A percentile compares a stretch with the other conserved stretches of the same genome.
phyloP scores from a whole-genome alignment of 768 basidiomycete species.

The Suillus ampliporus region DNA sequence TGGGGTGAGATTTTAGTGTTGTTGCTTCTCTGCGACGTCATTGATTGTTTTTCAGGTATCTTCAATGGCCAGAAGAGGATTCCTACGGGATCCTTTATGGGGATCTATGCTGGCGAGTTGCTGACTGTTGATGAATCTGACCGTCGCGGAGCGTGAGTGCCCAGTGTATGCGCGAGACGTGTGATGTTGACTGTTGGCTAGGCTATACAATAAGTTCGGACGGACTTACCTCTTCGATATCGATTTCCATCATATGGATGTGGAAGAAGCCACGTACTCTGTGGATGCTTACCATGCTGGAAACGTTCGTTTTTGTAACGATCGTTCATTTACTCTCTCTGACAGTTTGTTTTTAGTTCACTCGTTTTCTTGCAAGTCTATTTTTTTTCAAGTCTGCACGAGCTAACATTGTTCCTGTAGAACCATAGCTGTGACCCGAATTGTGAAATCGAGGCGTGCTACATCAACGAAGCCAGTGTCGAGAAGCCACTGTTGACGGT shows the following conservation, averaged over 20 bases:
- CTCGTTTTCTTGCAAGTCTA: slow-evolving; percentile 78
- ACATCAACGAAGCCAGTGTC: slow-evolving; percentile 78
- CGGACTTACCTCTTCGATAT: slow-evolving; percentile 84
- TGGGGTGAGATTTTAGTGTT: slow-evolving; percentile 65
- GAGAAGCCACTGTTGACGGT: slow-evolving; percentile 71
- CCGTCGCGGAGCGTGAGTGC: slow-evolving; percentile 66
- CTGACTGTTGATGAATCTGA: slow-evolving; percentile 73
- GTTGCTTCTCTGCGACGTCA: background rate
- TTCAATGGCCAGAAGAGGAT: slow-evolving; percentile 72
- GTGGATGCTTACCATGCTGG: slow-evolving; percentile 91
- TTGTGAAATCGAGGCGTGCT: slow-evolving; percentile 69
- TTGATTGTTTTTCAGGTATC: slow-evolving; percentile 56
- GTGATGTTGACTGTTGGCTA: slow-evolving; percentile 32
- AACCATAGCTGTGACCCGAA: slow-evolving; percentile 95
- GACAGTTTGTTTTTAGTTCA: slow-evolving; percentile 61
- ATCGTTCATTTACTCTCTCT: background rate
- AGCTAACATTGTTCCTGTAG: slow-evolving; percentile 41
- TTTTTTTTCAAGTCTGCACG: background rate
- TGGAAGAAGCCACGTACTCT: slow-evolving; percentile 48
- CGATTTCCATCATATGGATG: slow-evolving; percentile 73
- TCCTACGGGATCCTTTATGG: slow-evolving; percentile 71
- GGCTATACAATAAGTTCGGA: slow-evolving; percentile 76
- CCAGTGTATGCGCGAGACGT: background rate
- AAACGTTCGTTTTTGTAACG: slow-evolving; percentile 58
- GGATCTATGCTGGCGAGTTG: slow-evolving; percentile 86